Base-by-base conservation (phyloP, 2,329 filamentous ascomycete genomes). In the Penicillium sp. region DNA sequence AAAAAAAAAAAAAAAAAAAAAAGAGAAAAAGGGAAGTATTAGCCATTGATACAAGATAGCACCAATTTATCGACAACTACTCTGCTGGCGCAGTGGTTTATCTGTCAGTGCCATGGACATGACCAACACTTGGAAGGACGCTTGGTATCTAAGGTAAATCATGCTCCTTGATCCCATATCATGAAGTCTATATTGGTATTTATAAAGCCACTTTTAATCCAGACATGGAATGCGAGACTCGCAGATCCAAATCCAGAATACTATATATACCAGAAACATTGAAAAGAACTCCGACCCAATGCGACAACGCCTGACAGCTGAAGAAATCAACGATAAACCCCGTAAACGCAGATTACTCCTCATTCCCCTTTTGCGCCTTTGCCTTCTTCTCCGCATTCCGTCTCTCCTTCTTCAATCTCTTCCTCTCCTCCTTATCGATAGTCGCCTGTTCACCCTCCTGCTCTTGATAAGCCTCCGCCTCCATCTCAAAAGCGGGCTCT, bases 381-480 rank as follows among this genome's bases (percentile, higher is more conserved):
- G 71, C 69, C 72, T 72, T 75, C 61, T 72, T 72, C 68, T 80
- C 73, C 49, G 77, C 77, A 64, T 77, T 73, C 55, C 75, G 74
- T 65, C 79, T 77, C 66, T 80, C 78, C 69, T 83, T 84, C 78
- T 86, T 86, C 57, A 75, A 77, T 62, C 75, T 75, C 71, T 82
- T 85, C 59, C 82, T 76, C 53, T 81, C 79, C 60, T 81, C 81
- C 68, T 81, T 82, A 60, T 83, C 80, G 48, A 77, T 60, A 48
- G 65, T 71, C 48, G 73, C 77, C 52, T 76, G 71, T 37, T 79
- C 72, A 21, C 73, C 64, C 48, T 75, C 77, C 59, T 75, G 72
- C 31, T 73, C 68, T 29, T 69, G 72, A 55, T 73, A 73, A 41
- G 72, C 69, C 44, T 68, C 63, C 10, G 69, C 73, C 72, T 70